phyloP scores from a whole-genome alignment of 495 filamentous ascomycete species.

The Aspergillus coremiiformis region DNA sequence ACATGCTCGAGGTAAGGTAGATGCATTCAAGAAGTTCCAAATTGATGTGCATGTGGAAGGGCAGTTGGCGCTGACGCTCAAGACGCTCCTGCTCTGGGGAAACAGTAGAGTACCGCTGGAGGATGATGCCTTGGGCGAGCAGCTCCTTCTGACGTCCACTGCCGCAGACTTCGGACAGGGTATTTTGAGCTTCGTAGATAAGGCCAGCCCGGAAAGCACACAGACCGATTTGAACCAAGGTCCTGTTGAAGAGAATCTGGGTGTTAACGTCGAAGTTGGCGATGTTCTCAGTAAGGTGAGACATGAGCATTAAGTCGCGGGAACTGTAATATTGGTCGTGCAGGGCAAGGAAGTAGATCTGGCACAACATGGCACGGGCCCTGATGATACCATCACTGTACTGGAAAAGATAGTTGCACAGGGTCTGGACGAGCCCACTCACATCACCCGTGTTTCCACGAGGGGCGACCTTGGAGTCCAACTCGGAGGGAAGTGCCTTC shows the following conservation, averaged over 20 bases:
- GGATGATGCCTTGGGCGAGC: conserved; percentile 93
- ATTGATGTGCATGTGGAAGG: conserved; percentile 99
- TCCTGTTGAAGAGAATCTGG: conserved; percentile 98
- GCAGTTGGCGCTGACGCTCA: conserved; percentile 90
- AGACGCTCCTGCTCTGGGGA: conserved; percentile 95
- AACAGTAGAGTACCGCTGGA: conserved; percentile 90
- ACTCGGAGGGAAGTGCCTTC: conserved; percentile 64
- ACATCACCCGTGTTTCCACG: conserved; percentile 57
- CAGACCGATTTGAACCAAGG: conserved; percentile 93
- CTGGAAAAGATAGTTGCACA: conserved; percentile 91
- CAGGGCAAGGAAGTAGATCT: conserved; percentile 95
- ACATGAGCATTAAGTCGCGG: conserved; percentile 99
- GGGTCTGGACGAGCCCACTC: conserved; percentile 67
- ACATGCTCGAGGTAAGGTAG: conserved; percentile 97
- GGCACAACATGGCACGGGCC: conserved; percentile 93
- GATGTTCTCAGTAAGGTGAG: conserved; percentile 96
- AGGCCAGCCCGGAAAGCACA: conserved; percentile 96
- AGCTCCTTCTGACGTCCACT: conserved; percentile 96
- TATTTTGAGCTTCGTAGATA: conserved; percentile 94
- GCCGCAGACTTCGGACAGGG: conserved; percentile 94
- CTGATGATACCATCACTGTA: conserved; percentile 92
- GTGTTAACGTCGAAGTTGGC: conserved; percentile 89
- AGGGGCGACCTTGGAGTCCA: conserved; percentile 76
- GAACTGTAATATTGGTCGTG: conserved; percentile 97
- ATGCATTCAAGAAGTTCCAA: conserved; percentile 96